Conservation (phyloP, 2,329 filamentous ascomycete genomes). For the Pestalotiopsis sp. region DNA sequence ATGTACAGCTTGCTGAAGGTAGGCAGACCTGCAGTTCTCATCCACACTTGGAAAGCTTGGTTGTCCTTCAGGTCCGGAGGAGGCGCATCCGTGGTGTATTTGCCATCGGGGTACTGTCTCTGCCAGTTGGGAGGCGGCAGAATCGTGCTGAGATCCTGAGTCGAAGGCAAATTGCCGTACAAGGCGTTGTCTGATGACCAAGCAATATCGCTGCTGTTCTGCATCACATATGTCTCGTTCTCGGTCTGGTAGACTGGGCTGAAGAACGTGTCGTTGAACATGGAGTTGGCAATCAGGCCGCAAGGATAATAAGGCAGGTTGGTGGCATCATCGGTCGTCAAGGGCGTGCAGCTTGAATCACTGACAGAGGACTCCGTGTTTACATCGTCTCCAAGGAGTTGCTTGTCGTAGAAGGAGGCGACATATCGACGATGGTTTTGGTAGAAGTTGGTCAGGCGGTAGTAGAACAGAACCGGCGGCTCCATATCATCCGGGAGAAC, state of each 20-base stretch:
- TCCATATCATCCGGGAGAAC: constrained; percentile 77
- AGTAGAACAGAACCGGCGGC: constrained; percentile 89
- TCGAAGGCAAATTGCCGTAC: constrained; percentile 64
- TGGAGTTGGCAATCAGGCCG: constrained; percentile 92
- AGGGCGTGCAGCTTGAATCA: constrained; percentile 74
- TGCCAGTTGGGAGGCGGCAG: constrained; percentile 88
- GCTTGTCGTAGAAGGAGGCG: constrained; percentile 80
- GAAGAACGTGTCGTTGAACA: constrained; percentile 92
- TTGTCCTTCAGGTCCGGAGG: constrained; percentile 75
- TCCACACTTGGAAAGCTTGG: constrained; percentile 96
- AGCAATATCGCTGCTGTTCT: constrained; percentile 70
- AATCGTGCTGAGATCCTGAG: constrained; percentile 59
- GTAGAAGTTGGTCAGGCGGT: constrained; percentile 96
- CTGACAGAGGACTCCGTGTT: constrained; percentile 59
- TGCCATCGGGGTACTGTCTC: constrained; percentile 67
- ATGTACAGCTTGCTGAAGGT: constrained; percentile 92
- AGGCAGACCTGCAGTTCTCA: constrained; percentile 93
- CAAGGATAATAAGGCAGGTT: constrained; percentile 86
- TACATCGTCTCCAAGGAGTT: constrained; percentile 74
- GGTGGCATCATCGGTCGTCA: constrained; percentile 47
- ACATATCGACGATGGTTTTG: constrained; percentile 98
- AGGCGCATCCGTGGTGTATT: constrained; percentile 66
- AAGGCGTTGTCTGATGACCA: constrained; percentile 84
- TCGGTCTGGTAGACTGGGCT: constrained; percentile 64
- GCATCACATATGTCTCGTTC: constrained; percentile 72